Conservation (phyloP, 2,329 filamentous ascomycete genomes). For the Cladosporium sphaerospermum region DNA sequence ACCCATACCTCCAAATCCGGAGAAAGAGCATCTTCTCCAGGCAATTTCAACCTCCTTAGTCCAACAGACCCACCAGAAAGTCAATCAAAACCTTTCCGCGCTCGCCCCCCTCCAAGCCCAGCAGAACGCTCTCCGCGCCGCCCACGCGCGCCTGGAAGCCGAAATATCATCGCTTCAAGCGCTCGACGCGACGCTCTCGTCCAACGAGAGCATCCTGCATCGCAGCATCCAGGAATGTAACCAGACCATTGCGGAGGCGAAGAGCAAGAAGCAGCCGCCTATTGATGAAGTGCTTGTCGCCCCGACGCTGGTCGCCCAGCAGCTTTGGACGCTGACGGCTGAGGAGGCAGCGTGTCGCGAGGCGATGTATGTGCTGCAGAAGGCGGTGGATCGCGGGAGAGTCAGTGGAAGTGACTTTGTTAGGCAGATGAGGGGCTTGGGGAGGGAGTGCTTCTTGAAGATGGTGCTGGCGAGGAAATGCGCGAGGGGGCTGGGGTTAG, state of each 20-base stretch:
- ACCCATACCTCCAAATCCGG: conserved; percentile 88
- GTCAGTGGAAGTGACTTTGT: conserved; percentile 69
- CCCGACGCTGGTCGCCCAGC: conserved; percentile 85
- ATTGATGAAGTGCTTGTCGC: conserved; percentile 92
- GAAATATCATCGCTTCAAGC: conserved; percentile 68
- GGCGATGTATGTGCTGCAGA: conserved; percentile 73
- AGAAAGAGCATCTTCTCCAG: conserved; percentile 80
- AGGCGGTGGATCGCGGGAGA: conserved; percentile 66
- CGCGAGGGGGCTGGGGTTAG: conserved; percentile 66
- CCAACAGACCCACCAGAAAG: conserved; percentile 61
- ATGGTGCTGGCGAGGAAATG: conserved; percentile 77
- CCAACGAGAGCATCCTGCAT: conserved; percentile 73
- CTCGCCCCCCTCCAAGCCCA: conserved; percentile 73
- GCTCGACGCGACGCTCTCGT: conserved; percentile 63
- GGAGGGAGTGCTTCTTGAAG: conserved; percentile 76
- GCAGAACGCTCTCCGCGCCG: conserved; percentile 65
- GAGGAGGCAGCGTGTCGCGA: conserved; percentile 85
- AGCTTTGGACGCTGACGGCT: conserved; percentile 81
- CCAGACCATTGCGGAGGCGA: conserved; percentile 65
- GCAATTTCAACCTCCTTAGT: conserved; percentile 68
- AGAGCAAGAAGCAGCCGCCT: conserved; percentile 61
- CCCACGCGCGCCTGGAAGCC: conserved; percentile 62
- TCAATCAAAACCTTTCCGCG: conserved; percentile 66
- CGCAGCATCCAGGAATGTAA: conserved; percentile 75
- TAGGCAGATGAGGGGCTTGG: conserved; percentile 64